A percentile compares a stretch with the other conserved stretches of the same genome.
Conservation (phyloP, 106 monocot genomes). For the Apostasia ramifera region DNA sequence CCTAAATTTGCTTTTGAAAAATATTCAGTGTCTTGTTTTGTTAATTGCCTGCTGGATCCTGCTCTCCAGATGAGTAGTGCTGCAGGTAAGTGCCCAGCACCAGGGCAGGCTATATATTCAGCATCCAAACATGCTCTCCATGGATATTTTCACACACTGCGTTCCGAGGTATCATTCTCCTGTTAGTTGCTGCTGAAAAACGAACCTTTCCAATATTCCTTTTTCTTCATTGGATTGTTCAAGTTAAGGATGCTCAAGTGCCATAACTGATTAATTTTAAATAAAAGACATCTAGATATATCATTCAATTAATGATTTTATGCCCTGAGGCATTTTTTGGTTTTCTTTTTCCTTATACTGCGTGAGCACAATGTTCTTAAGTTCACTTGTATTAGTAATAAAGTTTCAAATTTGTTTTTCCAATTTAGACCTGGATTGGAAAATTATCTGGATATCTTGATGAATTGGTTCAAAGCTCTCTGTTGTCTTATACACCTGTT, state of each 20-base stretch:
- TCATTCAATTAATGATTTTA: not conserved
- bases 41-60: conserved; percentile 10
- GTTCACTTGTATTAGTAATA: too few species aligned
- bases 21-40: not conserved
- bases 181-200: not conserved
- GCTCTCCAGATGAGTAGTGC: conserved; percentile 75
- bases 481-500: not conserved
- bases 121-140: conserved; percentile 93
- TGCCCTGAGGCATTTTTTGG: not conserved
- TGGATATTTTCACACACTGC: conserved; percentile 90
- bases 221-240: too few species aligned
- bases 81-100: conserved; percentile 89
- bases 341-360: too few species aligned
- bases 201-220: too few species aligned
- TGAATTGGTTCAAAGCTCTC: too few species aligned
- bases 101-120: conserved; percentile 89
- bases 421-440: too few species aligned
- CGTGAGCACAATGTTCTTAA: too few species aligned
- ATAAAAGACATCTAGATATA: too few species aligned
- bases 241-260: too few species aligned
- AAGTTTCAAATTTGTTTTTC: too few species aligned
- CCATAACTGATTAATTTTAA: too few species aligned
- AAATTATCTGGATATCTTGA: too few species aligned
- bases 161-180: conserved; percentile 73
- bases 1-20: not conserved